phyloP scores from a whole-genome alignment of 352 stramenopile species.

The Phytopythium chamaehyphon region DNA sequence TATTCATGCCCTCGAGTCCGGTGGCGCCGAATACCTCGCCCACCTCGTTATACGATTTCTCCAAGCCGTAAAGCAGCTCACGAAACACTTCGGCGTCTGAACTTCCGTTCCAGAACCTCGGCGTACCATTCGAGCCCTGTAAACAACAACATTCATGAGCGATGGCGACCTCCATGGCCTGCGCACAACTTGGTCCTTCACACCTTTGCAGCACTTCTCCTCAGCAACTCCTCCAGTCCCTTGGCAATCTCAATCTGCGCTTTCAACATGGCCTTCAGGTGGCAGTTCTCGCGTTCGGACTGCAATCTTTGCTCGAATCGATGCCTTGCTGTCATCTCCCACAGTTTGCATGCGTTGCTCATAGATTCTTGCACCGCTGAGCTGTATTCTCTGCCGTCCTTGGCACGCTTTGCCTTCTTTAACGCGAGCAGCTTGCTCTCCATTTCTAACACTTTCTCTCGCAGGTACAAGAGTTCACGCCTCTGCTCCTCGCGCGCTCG shows the following conservation, averaged over 20 bases:
- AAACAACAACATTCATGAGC: not conserved
- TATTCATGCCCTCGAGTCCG: constrained; percentile 21
- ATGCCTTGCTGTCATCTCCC: constrained; percentile 34
- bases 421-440: constrained; percentile 31
- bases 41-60: constrained; percentile 35
- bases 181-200: not conserved
- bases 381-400: no score
- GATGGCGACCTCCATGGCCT: not conserved
- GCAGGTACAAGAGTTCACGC: constrained; percentile 39
- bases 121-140: constrained; percentile 15
- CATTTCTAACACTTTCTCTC: constrained; percentile 36
- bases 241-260: constrained; percentile 62
- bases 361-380: no score
- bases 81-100: constrained; percentile 25
- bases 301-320: constrained; percentile 40
- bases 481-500: constrained; percentile 26
- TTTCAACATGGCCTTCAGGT: constrained; percentile 45
- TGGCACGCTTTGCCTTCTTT: constrained; percentile 10
- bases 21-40: constrained; percentile 30
- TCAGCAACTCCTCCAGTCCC: constrained; percentile 39
- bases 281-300: constrained; percentile 51
- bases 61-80: constrained; percentile 28
- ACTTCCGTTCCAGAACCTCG: constrained; percentile 22
- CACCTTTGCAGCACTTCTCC: constrained; percentile 21
- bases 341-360: constrained; percentile 14